These are phyloP conservation scores for Gonium pectorale DNA, from an alignment of 139 green algal genomes.

Conservation along the genomic window DNA sequence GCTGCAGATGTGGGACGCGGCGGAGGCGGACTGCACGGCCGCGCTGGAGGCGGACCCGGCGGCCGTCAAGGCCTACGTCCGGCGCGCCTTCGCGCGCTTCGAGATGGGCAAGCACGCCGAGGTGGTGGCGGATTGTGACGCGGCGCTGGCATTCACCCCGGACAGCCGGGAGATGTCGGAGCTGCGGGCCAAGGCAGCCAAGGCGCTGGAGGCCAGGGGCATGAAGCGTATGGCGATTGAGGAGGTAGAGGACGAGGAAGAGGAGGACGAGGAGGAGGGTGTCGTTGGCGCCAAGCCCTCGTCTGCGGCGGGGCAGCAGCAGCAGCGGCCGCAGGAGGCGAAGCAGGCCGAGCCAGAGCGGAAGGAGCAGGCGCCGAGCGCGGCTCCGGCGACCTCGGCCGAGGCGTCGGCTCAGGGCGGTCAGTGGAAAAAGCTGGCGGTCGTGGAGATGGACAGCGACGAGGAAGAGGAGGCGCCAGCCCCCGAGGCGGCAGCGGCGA, in stretches of 20 bases:
- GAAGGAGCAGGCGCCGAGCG: too few relatives aligned
- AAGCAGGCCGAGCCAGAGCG: too few relatives aligned
- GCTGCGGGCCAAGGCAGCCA: constrained; percentile 27
- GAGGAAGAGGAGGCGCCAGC: not conserved
- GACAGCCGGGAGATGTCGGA: constrained; percentile 24
- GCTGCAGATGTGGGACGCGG: constrained; percentile 55
- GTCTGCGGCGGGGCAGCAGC: not conserved
- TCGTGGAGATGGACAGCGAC: constrained; percentile 38
- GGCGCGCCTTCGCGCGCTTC: constrained; percentile 45
- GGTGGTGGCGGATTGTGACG: constrained; percentile 52
- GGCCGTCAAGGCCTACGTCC: constrained; percentile 46
- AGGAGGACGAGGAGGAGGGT: constrained; percentile 15
- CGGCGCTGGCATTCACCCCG: constrained; percentile 32
- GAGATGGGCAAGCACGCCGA: constrained; percentile 46
- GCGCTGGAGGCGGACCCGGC: constrained; percentile 40
- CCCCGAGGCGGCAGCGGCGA: not conserved
- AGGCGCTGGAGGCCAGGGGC: constrained; percentile 11
- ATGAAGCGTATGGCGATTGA: constrained; percentile 54
- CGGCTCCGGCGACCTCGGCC: too few relatives aligned
- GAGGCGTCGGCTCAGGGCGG: not conserved
- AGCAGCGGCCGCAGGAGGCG: not conserved
- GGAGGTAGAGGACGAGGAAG: constrained; percentile 57
- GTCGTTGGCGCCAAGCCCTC: too few relatives aligned
- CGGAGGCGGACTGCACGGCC: constrained; percentile 42
- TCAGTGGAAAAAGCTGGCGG: constrained; percentile 46